Percentiles rank a stretch among this genome's conserved stretches.
These are phyloP conservation scores for Thymus mandschuricus DNA, from an alignment of 257 asterid species.

Conservation along the genomic window DNA sequence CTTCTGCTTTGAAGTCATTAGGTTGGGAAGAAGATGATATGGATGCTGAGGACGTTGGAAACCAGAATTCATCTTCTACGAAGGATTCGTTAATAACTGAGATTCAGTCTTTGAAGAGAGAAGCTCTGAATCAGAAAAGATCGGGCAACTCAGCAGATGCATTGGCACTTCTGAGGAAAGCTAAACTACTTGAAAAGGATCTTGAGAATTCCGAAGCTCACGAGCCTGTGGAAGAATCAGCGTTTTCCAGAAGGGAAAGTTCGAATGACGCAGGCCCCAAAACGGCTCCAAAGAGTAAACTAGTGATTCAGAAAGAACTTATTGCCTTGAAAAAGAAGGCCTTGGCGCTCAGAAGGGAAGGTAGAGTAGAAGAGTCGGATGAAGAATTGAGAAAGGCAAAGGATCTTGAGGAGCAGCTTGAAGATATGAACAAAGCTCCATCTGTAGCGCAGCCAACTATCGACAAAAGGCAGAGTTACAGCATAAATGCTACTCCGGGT, in stretches of 20 bases:
- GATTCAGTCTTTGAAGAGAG: conserved; percentile 69
- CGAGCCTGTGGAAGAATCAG: conserved; percentile 35
- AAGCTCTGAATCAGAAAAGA: conserved; percentile 70
- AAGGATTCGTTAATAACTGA: conserved; percentile 50
- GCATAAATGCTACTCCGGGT: conserved; percentile 35
- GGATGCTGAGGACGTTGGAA: conserved; percentile 38
- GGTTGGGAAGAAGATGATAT: conserved; percentile 82
- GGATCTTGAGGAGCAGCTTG: conserved; percentile 87
- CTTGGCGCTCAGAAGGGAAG: conserved; percentile 79
- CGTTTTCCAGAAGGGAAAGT: conserved; percentile 26
- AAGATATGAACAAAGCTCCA: conserved; percentile 69
- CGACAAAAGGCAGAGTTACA: conserved; percentile 36
- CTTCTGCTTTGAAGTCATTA: conserved; percentile 70
- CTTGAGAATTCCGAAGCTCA: conserved; percentile 44
- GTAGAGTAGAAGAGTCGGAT: conserved; percentile 78
- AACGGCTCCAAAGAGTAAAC: conserved; percentile 64
- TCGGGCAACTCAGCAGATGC: conserved; percentile 78
- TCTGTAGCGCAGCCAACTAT: conserved; percentile 34
- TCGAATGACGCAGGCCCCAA: conserved; percentile 34
- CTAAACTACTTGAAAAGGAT: conserved; percentile 67
- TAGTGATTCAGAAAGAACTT: conserved; percentile 80
- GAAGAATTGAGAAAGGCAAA: conserved; percentile 82
- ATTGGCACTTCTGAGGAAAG: conserved; percentile 66
- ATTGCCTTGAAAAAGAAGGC: conserved; percentile 84
- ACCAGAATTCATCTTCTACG: conserved; percentile 31